Evolutionary conservation across 192 early-diverging fungal genomes (phyloP), one percentile per base, ranked within the genome.

Genomic region (Haplosporangium gracile): DNA sequence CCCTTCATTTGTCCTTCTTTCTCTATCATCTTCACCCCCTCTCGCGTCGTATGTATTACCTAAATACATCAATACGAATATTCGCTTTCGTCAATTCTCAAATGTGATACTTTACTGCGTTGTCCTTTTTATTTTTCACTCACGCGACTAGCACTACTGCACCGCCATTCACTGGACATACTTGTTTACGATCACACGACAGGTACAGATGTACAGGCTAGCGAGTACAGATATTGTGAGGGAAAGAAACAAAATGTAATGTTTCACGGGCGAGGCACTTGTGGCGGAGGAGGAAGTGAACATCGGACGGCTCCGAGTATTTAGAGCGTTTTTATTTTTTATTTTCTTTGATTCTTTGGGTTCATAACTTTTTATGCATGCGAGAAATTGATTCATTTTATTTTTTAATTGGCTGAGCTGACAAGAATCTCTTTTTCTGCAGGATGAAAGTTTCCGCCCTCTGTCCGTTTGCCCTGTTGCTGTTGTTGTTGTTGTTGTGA

Each of bases 171-270:
- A 57, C 22, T n/a, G 55, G 0, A 24, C 22, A 29, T 65, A 15
- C 60, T 65, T 65, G 24, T 32, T 65, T 57, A 34, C 32, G 29
- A 65, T 65, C 60, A 65, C 60, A 65, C 60, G 60, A 65, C 60
- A 24, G 5, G 55, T 15, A 10, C n/a, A 34, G 7, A 57, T 26
- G 55, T 65, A 65, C 26, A 1, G 26, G 0, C 10, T 9, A 65
- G 60, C n/a, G 60, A 51, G 49, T 51, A 51, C 10, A 65, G 16
- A 11, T 9, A 15, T 15, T 53, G 51, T 15, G 2, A 1, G 2
- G 29, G 13, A 11, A 65, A 32, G 11, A 65, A 45, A 45, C 43
- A 11, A 65, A 65, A 65, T 65, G 18, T 16, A 51, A 51, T 51
- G 18, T 51, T 18, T 51, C 18, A 5, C 49, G 49, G 49, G 4